Evolutionary conservation across 2,329 filamentous ascomycete species (phyloP).

Genomic region (Phialocephala subalpina): DNA sequence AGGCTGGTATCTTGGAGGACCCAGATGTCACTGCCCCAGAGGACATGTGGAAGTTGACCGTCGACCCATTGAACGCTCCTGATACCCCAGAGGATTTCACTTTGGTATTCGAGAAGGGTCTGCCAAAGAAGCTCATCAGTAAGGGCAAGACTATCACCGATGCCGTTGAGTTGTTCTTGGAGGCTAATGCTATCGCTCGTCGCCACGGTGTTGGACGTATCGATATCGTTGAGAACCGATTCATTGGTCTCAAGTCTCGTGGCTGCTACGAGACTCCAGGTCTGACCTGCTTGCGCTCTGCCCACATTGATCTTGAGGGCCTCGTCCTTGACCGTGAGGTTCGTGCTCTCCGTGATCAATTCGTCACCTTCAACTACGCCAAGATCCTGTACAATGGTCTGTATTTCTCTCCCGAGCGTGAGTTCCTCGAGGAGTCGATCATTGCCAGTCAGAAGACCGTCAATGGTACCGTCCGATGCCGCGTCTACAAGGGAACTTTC

Average conservation of each 20-base stretch:
- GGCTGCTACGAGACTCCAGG: slow-evolving; percentile 75
- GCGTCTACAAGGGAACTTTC: slow-evolving; percentile 72
- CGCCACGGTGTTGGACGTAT: slow-evolving; percentile 80
- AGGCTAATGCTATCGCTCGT: slow-evolving; percentile 75
- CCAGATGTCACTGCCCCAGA: slow-evolving; percentile 70
- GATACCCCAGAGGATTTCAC: slow-evolving; percentile 76
- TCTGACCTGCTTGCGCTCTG: slow-evolving; percentile 43
- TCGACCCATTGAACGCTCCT: slow-evolving; percentile 74
- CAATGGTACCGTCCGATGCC: slow-evolving; percentile 68
- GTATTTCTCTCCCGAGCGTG: slow-evolving; percentile 73
- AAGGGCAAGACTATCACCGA: slow-evolving; percentile 70
- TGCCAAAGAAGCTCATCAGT: slow-evolving; percentile 72
- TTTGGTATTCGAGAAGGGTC: slow-evolving; percentile 75
- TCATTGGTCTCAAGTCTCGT: slow-evolving; percentile 81
- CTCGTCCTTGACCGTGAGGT: slow-evolving; percentile 74
- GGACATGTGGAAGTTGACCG: slow-evolving; percentile 83
- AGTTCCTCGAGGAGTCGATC: slow-evolving; percentile 74
- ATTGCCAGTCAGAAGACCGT: slow-evolving; percentile 65
- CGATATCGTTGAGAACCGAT: slow-evolving; percentile 85
- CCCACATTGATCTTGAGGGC: slow-evolving; percentile 66
- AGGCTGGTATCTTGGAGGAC: slow-evolving; percentile 70
- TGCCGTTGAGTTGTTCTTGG: slow-evolving; percentile 75
- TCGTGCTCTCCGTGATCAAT: slow-evolving; percentile 74
- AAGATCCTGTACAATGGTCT: slow-evolving; percentile 68
- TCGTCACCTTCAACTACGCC: slow-evolving; percentile 70